Base-by-base conservation (phyloP, 371 early-diverging fungal species). In the Fennellomyces sp. region DNA sequence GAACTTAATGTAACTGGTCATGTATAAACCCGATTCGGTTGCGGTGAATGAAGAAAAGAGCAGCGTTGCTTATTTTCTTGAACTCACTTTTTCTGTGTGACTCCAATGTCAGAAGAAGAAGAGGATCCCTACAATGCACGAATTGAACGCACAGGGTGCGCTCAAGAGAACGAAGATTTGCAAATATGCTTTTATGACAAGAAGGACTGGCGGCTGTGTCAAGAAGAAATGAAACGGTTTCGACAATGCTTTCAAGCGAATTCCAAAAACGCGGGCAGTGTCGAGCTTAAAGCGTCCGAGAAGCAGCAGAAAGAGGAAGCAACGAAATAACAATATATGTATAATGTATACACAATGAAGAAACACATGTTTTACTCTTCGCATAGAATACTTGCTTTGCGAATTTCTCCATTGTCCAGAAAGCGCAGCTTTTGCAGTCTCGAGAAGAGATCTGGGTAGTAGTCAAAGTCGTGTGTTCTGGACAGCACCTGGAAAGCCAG, bases 151-250 rank as follows among this genome's bases (percentile, higher is more conserved):
- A 88, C 90, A 11, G 94, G 94, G 0, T 94, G 94, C 56, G 77
- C 68, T 52, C 66, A 80, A 45, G 87, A 91, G 64, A 91, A 93
- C 63, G 88, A 90, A 60, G 78, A 75, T n/a, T 72, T 94, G 29
- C 90, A 88, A 58, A 58, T 87, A 52, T 94, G 94, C 69, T 87
- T 85, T 68, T 81, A 75, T 31, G 89, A 90, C 45, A 89, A 81
- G 27, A 84, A 87, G 54, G 94, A 94, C 64, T 94, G 92, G 91
- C 75, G 94, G 21, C 53, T 76, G 42, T 94, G 94, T 65, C 65
- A 78, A 61, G 77, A 75, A 17, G 91, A 89, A 63, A 89, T 94
- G 90, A 57, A 71, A 19, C 78, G 74, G 29, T 94, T 94, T 65
- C 76, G 84, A 41, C 81, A 77, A 28, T 94, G 94, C 63, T 91